phyloP scores from a whole-genome alignment of 176 grass and related monocot species.

The Carex myosuroides region DNA sequence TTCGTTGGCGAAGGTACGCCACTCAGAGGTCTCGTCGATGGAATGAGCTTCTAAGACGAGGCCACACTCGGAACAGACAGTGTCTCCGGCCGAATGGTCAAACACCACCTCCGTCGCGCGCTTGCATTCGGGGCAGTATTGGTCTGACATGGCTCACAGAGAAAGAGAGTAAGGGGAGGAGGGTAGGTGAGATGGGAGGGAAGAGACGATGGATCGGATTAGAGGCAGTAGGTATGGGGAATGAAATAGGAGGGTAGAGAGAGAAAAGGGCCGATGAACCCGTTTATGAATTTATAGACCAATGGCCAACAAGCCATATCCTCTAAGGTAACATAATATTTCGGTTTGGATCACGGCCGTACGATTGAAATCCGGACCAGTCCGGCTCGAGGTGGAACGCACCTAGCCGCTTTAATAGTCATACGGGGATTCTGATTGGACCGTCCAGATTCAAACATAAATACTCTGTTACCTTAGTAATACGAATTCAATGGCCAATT shows the following conservation, averaged over 20 bases:
- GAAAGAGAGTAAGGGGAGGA: neutral
- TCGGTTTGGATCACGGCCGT: no score
- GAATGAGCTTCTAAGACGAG: constrained; percentile 82
- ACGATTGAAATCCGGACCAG: no score
- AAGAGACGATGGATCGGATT: neutral
- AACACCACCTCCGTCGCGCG: constrained; percentile 79
- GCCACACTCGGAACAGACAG: constrained; percentile 84
- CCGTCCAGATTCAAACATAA: no score
- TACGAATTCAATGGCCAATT: neutral
- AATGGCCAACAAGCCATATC: neutral
- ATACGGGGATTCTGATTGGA: no score
- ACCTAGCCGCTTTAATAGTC: no score
- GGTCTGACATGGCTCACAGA: constrained; percentile 41
- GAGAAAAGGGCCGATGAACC: neutral
- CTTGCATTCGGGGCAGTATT: constrained; percentile 90
- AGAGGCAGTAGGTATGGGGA: neutral
- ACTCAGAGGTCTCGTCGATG: constrained; percentile 88
- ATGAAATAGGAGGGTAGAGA: neutral
- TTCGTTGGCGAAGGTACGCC: constrained; percentile 90
- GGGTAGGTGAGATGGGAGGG: constrained; percentile 8
- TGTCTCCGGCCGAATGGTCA: constrained; percentile 87
- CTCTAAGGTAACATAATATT: no score
- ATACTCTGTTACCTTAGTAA: no score
- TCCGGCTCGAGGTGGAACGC: no score
- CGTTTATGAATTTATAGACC: constrained; percentile 21